Conservation (phyloP, 2,329 filamentous ascomycete species). For the Trichoderma guizhouense region DNA sequence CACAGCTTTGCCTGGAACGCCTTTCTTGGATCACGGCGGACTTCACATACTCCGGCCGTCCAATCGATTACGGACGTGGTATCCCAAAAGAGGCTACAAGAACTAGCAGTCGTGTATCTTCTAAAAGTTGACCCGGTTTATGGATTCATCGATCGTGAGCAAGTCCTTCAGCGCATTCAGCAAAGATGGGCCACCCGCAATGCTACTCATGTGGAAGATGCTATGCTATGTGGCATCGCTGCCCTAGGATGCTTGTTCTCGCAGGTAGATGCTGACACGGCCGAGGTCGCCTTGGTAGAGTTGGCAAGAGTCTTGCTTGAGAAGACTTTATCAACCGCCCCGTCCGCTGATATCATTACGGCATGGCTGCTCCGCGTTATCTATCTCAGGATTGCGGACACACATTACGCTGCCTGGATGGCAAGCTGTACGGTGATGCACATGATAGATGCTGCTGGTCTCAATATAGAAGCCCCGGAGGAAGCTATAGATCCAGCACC, state of each 20-base stretch:
- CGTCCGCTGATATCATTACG: background rate
- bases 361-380: background rate
- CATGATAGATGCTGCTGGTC: constrained; percentile 2
- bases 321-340: background rate
- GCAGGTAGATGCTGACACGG: background rate
- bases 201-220: background rate
- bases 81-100: background rate
- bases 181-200: background rate
- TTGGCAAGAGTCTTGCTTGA: background rate
- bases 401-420: constrained; percentile 4
- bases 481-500: background rate
- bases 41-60: background rate
- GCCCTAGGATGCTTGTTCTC: constrained; percentile 2
- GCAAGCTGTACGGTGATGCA: constrained; percentile 8
- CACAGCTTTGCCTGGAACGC: constrained; percentile 8
- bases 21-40: background rate
- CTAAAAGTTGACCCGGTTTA: background rate
- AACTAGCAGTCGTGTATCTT: background rate
- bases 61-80: background rate
- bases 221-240: background rate
- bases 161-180: background rate
- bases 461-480: background rate
- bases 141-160: background rate
- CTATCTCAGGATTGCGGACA: background rate
- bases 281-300: background rate